These are phyloP conservation scores for Penicillium cosmopolitanum DNA, from an alignment of 495 filamentous ascomycete genomes.

Conservation along the genomic window DNA sequence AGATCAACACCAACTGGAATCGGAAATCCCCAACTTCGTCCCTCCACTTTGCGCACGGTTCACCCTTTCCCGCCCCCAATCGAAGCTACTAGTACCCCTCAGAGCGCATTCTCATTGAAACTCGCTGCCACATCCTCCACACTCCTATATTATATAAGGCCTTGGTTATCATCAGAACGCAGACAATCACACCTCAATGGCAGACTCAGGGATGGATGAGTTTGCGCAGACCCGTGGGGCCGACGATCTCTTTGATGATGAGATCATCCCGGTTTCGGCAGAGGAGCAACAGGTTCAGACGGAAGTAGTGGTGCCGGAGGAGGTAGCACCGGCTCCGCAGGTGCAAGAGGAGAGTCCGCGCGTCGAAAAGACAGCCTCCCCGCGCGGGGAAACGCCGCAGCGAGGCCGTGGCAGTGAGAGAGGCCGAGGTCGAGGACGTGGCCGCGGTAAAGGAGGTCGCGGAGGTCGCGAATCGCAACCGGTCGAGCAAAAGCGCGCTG, in stretches of 20 bases:
- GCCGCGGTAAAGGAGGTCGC: conserved; percentile 39
- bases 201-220: conserved; percentile 40
- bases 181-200: conserved; percentile 14
- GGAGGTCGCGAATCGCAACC: conserved; percentile 36
- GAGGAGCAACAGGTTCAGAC: conserved; percentile 38
- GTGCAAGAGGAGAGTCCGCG: conserved; percentile 14
- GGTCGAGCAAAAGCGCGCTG: conserved; percentile 33
- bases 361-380: conserved; percentile 19
- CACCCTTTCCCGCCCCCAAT: conserved; percentile 21
- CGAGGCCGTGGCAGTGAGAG: conserved; percentile 42
- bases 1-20: background rate
- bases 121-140: background rate
- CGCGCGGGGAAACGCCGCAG: conserved; percentile 32
- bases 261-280: conserved; percentile 63
- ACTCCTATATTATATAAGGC: background rate
- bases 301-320: conserved; percentile 21
- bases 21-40: background rate
- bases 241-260: conserved; percentile 74
- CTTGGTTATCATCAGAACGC: background rate
- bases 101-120: conserved; percentile 6
- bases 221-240: conserved; percentile 69
- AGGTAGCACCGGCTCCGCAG: conserved; percentile 15
- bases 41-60: conserved; percentile 23
- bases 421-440: conserved; percentile 42
- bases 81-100: conserved; percentile 30